Evolutionary conservation across 1,139 yeast genomes (phyloP), one percentile per base, ranked within the genome.

Genomic region (Zygosaccharomyces sapae): DNA sequence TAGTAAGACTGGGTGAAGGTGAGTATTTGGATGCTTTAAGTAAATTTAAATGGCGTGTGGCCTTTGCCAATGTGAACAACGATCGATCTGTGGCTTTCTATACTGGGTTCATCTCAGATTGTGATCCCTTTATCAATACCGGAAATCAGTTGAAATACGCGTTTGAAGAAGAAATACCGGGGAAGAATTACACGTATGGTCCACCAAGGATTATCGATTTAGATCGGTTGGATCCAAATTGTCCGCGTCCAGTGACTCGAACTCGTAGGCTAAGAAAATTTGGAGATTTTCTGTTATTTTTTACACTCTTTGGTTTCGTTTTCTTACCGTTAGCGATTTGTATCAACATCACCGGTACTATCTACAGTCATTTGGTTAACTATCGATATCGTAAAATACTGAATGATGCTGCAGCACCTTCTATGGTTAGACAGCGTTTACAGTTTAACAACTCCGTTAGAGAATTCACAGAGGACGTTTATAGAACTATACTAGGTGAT

Each of bases 11-110:
- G 71, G 76, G 90, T 0, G 65, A 72, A 1, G 70, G 71, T 29
- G 68, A 59, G 22, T 90, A 73, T 62, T 69, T 68, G 47, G 67
- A 73, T 46, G 95, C 87, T 0, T 72, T 90, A 46, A 48, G 59
- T 10, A 64, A 62, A 50, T 89, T 90, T 62, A 67, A 79, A 53
- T 74, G 76, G 50, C 75, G 84, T 49, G 70, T 79, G 3, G 62
- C 80, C 5, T 70, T 87, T 53, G 87, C 96, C 6, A 90, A 90
- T 65, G 76, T 85, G 18, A 75, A 80, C 48, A 83, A 86, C 62
- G 97, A 90, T 64, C 72, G 83, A 41, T 73, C 81, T 0, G 84
- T 79, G 1, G 80, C 78, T 18, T 79, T 76, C 57, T 77, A 70
- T 62, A 77, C 83, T 0, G 65, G 81, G 0, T 77, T 66, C 53